Base-by-base conservation (phyloP, 768 basidiomycete species). In the Fistulinella prunicolor region DNA sequence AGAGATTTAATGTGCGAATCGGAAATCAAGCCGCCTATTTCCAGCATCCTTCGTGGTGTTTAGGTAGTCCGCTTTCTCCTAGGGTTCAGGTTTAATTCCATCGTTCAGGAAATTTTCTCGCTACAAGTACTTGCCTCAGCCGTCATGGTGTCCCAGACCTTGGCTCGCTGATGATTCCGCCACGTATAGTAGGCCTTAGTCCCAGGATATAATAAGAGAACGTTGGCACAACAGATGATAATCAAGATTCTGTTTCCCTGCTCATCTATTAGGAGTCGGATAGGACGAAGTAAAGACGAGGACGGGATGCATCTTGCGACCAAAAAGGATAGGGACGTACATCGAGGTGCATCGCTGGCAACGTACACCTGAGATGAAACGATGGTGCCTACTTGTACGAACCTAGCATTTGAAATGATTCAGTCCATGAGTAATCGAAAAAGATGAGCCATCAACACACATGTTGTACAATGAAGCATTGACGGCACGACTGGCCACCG, bases 401-500 rank as follows among this genome's bases (percentile, higher is more conserved):
- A 74, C 68, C 65, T 70, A 14, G n/a, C n/a, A 0, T 5, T 3
- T 4, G 4, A 14, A 21, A 5, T 7, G 13, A 16, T 22, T 1
- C 32, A 42, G 35, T 8, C 16, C 9, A n/a, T n/a, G n/a, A n/a
- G n/a, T n/a, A n/a, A n/a, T n/a, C n/a, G n/a, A n/a, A n/a, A n/a
- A n/a, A 28, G 13, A 19, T 36, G 21, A 38, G 21, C 36, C 20
- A 7, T 9, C 38, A 12, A 41, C 49, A 9, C 13, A 70, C 79
- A 81, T 81, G 57, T 81, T 82, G 53, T 81, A 82, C 39, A 82
- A 41, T 1, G 81, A 81, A 0, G 78, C 80, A 44, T 79, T 80
- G 41, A 82, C 79, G 0, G 80, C 81, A 13, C 80, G 70, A 47
- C 78, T 78, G 7, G 80, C 79, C 10, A 83, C 81, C 2, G 73